phyloP scores from a whole-genome alignment of 202 grass and related monocot species.

The Musa balbisiana region DNA sequence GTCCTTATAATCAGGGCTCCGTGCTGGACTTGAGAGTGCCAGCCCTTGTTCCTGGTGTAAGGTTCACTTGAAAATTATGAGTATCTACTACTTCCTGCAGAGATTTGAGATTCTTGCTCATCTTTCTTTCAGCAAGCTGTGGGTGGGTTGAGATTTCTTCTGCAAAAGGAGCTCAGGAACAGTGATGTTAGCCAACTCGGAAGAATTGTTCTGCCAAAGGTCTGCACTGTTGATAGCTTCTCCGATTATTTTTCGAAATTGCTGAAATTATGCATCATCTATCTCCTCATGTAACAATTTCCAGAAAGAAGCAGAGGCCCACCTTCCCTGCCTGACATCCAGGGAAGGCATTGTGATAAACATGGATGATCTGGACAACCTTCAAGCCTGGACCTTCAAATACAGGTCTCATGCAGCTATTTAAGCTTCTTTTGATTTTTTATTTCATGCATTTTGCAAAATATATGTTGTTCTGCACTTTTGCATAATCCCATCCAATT shows the following conservation, averaged over 20 bases:
- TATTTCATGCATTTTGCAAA: too few relatives aligned
- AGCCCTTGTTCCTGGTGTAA: slow-evolving; percentile 67
- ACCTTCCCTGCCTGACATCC: slow-evolving; percentile 54
- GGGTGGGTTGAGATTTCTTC: slow-evolving; percentile 60
- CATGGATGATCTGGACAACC: slow-evolving; percentile 76
- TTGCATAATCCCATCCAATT: too few relatives aligned
- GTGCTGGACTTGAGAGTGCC: slow-evolving; percentile 54
- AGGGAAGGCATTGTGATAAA: slow-evolving; percentile 63
- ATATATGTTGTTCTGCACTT: too few relatives aligned
- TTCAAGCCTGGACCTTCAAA: slow-evolving; percentile 75
- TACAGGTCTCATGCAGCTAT: slow-evolving; percentile 43
- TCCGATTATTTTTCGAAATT: neutral
- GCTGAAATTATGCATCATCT: neutral
- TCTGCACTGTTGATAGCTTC: slow-evolving; percentile 15
- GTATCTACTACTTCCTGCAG: neutral
- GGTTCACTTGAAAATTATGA: slow-evolving; percentile 26
- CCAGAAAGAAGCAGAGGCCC: slow-evolving; percentile 78
- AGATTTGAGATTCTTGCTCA: slow-evolving; percentile 21
- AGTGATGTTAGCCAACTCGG: slow-evolving; percentile 80
- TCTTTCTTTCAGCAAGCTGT: slow-evolving; percentile 43
- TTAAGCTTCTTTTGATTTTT: neutral
- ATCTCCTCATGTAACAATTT: slow-evolving; percentile 12
- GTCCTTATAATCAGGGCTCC: slow-evolving; percentile 37
- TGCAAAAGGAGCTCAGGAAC: slow-evolving; percentile 78
- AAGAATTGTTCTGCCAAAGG: slow-evolving; percentile 92